Conservation (phyloP, 768 basidiomycete species). For the Dacryopinax spathularia region DNA sequence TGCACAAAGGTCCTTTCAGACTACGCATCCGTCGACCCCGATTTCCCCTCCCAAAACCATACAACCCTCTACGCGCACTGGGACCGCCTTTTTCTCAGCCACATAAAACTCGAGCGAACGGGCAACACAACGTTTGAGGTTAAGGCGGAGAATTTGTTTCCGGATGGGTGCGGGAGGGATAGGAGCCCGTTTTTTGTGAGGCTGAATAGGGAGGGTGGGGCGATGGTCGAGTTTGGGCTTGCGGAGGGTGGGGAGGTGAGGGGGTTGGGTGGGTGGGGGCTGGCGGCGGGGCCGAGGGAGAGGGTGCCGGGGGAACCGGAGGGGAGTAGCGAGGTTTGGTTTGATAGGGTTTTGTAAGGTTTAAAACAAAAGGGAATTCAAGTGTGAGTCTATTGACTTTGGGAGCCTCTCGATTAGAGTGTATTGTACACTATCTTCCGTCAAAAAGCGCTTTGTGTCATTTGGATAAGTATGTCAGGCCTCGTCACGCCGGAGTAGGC, state of each 20-base stretch:
- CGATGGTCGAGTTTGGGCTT: neutral
- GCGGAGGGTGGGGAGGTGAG: neutral
- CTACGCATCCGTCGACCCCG: constrained; percentile 21
- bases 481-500: no score
- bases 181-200: neutral
- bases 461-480: no score
- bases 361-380: no score
- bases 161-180: neutral
- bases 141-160: neutral
- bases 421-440: no score
- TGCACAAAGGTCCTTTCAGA: constrained; percentile 19
- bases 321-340: neutral
- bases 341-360: constrained; percentile 3
- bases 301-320: neutral
- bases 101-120: neutral
- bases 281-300: neutral
- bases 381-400: no score
- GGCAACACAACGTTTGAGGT: neutral
- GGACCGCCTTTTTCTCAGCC: constrained; percentile 18
- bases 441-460: no score
- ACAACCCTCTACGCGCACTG: constrained; percentile 22
- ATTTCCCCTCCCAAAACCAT: neutral
- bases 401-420: no score
- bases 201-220: neutral
- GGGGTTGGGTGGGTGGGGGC: neutral